A percentile compares a stretch with the other conserved stretches of the same genome.
phyloP scores from a whole-genome alignment of 2,329 filamentous ascomycete genomes.

The Xylaria arbuscula region DNA sequence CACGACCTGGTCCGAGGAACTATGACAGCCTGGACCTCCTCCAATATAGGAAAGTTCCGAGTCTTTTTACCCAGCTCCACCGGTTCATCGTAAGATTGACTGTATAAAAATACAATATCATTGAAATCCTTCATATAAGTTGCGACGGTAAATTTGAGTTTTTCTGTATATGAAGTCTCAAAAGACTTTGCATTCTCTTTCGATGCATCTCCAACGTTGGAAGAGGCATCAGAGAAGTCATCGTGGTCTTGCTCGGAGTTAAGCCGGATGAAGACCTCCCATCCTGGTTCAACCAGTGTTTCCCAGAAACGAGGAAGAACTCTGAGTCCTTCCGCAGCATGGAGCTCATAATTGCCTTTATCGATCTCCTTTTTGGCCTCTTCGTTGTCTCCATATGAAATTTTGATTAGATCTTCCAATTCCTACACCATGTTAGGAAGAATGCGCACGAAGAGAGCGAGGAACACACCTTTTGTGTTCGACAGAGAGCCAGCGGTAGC shows the following conservation, averaged over 20 bases:
- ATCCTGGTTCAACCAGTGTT: conserved; percentile 22
- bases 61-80: conserved; percentile 18
- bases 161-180: conserved; percentile 3
- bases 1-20: background rate
- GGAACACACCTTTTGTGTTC: conserved; percentile 22
- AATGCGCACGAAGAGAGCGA: background rate
- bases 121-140: background rate
- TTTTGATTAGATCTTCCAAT: conserved; percentile 29
- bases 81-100: conserved; percentile 20
- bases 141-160: conserved; percentile 12
- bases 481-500: conserved; percentile 18
- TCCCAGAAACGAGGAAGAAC: conserved; percentile 25
- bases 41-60: conserved; percentile 25
- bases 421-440: conserved; percentile 26
- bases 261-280: conserved; percentile 25
- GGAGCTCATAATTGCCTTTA: conserved; percentile 26
- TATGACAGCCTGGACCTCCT: conserved; percentile 27
- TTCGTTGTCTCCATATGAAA: conserved; percentile 22
- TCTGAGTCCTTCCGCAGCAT: background rate
- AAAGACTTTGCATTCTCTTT: background rate
- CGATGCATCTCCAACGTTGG: background rate
- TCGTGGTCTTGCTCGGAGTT: conserved; percentile 11
- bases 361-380: conserved; percentile 31
- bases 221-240: background rate
- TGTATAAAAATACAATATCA: conserved; percentile 7